A percentile compares a stretch with the other conserved stretches of the same genome.
These are phyloP conservation scores for Cladophialophora exuberans DNA, from an alignment of 2,329 filamentous ascomycete genomes.

Conservation along the genomic window DNA sequence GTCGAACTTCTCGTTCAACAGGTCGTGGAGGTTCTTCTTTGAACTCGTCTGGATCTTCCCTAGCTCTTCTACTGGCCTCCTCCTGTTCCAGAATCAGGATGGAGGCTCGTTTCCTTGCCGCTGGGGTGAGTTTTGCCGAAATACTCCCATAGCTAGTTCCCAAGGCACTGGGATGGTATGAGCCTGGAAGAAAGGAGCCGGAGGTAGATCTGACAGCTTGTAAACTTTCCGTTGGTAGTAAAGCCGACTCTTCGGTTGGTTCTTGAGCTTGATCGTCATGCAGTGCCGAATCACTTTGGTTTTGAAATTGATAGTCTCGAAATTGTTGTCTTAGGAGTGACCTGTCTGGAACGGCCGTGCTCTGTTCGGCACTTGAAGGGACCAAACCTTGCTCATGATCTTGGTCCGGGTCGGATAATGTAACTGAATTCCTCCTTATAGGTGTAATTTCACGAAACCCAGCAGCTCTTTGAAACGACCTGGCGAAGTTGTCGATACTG, in stretches of 20 bases:
- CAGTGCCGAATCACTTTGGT: constrained; percentile 32
- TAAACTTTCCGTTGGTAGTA: constrained; percentile 23
- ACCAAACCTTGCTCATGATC: constrained; percentile 55
- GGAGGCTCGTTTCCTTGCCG: constrained; percentile 60
- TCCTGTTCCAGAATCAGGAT: constrained; percentile 57
- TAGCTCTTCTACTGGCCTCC: constrained; percentile 44
- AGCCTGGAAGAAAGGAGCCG: constrained; percentile 13
- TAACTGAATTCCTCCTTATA: constrained; percentile 70
- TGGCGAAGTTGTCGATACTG: constrained; percentile 89
- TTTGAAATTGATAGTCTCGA: constrained; percentile 27
- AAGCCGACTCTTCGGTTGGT: constrained; percentile 34
- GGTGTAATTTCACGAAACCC: constrained; percentile 87
- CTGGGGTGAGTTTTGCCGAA: constrained; percentile 59
- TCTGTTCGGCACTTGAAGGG: constrained; percentile 34
- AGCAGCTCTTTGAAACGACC: constrained; percentile 89
- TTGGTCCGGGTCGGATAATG: constrained; percentile 58
- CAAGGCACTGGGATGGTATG: constrained; percentile 16
- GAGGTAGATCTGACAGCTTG: constrained; percentile 15
- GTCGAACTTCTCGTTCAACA: constrained; percentile 29
- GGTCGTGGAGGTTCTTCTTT: constrained; percentile 28
- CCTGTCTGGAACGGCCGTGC: constrained; percentile 30
- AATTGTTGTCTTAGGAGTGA: constrained; percentile 38
- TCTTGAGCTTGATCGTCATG: constrained; percentile 33
- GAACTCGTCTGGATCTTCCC: constrained; percentile 27
- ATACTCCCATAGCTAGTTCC: constrained; percentile 65